Evolutionary conservation across 768 basidiomycete genomes (phyloP).

Genomic region (Pleurotus ostreatus): DNA sequence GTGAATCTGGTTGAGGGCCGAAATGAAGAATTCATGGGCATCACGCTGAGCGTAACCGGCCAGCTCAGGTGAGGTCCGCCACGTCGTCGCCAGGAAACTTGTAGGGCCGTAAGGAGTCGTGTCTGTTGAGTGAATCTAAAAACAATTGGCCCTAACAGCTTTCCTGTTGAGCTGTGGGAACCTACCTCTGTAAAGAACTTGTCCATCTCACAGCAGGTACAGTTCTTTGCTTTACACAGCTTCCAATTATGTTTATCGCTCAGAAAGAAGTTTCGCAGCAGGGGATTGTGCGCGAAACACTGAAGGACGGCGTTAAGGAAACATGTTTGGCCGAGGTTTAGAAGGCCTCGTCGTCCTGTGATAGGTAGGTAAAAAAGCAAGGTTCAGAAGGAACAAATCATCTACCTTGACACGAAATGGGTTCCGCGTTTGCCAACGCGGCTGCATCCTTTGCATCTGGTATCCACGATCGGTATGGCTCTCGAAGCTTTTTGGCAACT

Average conservation of each 20-base stretch:
- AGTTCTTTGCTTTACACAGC: slow-evolving; percentile 66
- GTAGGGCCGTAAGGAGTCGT: slow-evolving; percentile 72
- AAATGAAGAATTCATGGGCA: slow-evolving; percentile 85
- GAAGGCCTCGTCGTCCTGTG: slow-evolving; percentile 73
- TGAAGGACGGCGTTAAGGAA: slow-evolving; percentile 93
- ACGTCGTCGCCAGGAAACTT: slow-evolving; percentile 78
- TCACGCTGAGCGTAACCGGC: slow-evolving; percentile 95
- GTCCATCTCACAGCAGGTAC: slow-evolving; percentile 94
- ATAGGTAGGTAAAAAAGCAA: neutral
- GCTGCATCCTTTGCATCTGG: slow-evolving; percentile 32
- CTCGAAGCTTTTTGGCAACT: slow-evolving; percentile 34
- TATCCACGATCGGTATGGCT: slow-evolving; percentile 35
- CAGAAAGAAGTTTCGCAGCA: slow-evolving; percentile 85
- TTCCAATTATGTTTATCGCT: slow-evolving; percentile 82
- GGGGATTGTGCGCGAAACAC: slow-evolving; percentile 83
- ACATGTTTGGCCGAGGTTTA: slow-evolving; percentile 91
- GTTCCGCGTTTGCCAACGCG: slow-evolving; percentile 43
- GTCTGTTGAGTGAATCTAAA: slow-evolving; percentile 55
- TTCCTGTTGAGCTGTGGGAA: slow-evolving; percentile 5
- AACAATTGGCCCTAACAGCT: neutral
- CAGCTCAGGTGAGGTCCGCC: slow-evolving; percentile 77
- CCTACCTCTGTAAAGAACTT: slow-evolving; percentile 70
- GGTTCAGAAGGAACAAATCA: neutral
- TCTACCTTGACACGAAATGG: slow-evolving; percentile 74
- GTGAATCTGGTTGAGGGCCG: slow-evolving; percentile 85